A percentile compares a stretch with the other conserved stretches of the same genome.
These are phyloP conservation scores for Myriosclerotinia duriaeana DNA, from an alignment of 2,329 filamentous ascomycete genomes.

Conservation along the genomic window DNA sequence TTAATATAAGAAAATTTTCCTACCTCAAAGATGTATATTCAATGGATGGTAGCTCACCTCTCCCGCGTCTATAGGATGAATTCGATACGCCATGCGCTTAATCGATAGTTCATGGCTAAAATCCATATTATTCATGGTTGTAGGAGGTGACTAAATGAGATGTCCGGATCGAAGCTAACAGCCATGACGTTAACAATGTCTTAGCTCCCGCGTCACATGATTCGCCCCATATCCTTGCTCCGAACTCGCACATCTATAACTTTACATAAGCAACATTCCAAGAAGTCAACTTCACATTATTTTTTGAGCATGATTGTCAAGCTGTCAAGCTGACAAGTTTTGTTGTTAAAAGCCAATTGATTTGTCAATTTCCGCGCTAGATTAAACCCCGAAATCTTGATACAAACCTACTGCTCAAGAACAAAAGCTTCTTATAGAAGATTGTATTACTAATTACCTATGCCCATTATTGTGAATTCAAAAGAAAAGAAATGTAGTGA, in stretches of 20 bases:
- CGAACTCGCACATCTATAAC: background rate
- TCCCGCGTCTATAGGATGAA: background rate
- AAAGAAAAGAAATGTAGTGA: background rate
- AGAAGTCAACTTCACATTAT: background rate
- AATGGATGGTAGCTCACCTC: constrained; percentile 1
- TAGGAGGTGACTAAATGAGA: background rate
- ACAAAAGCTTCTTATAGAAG: background rate
- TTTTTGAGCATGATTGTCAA: background rate
- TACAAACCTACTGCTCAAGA: background rate
- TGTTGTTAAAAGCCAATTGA: background rate
- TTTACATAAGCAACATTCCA: background rate
- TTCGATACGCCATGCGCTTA: constrained; percentile 15
- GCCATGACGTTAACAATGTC: constrained; percentile 15
- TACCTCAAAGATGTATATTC: constrained; percentile 4
- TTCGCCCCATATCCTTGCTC: too few species aligned
- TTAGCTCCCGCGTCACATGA: constrained; percentile 12
- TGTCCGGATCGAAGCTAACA: constrained; percentile 9
- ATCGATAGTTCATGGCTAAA: background rate
- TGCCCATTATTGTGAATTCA: background rate
- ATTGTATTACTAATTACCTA: constrained; percentile 3
- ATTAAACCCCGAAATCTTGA: background rate
- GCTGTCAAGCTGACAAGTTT: background rate
- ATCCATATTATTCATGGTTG: background rate
- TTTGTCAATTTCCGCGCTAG: constrained; percentile 6
- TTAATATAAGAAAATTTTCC: background rate